A percentile compares a stretch with the other conserved stretches of the same genome.
Evolutionary conservation across 2,329 filamentous ascomycete genomes (phyloP).

Genomic region (Venturia pyrina): DNA sequence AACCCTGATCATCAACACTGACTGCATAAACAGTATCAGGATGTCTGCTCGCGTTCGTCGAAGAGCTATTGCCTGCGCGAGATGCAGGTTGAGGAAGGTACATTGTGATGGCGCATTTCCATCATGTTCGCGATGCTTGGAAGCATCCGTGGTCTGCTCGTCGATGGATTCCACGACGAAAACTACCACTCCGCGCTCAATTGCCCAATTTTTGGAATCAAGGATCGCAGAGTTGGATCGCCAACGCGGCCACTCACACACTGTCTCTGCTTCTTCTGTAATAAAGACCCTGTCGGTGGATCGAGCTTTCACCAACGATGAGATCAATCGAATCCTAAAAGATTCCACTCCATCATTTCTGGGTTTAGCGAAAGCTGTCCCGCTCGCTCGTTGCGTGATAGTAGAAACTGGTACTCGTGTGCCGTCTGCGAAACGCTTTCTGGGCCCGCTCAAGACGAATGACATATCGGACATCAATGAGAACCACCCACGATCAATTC

Average conservation of each 20-base stretch:
- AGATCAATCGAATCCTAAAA: slow-evolving; percentile 25
- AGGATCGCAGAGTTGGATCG: slow-evolving; percentile 18
- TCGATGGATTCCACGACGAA: slow-evolving; percentile 2
- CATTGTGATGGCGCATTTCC: neutral
- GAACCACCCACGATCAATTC: slow-evolving; percentile 26
- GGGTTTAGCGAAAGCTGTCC: slow-evolving; percentile 23
- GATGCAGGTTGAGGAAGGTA: neutral
- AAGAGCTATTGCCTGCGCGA: neutral
- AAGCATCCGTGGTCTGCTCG: neutral
- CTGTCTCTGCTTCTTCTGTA: neutral
- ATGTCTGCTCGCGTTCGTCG: slow-evolving; percentile 1
- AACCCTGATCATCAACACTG: neutral
- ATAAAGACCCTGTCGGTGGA: neutral
- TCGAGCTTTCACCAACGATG: slow-evolving; percentile 9
- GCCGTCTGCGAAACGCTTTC: slow-evolving; percentile 25
- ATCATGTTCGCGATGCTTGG: slow-evolving; percentile 1
- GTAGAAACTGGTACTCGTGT: slow-evolving; percentile 22
- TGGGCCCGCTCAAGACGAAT: slow-evolving; percentile 16
- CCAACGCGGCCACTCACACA: slow-evolving; percentile 14
- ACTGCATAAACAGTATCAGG: neutral
- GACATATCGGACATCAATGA: slow-evolving; percentile 23
- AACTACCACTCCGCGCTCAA: neutral
- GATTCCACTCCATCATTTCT: slow-evolving; percentile 27
- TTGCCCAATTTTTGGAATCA: neutral
- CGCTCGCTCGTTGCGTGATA: slow-evolving; percentile 25